A percentile compares a stretch with the other conserved stretches of the same genome.
Conservation (phyloP, 352 stramenopile genomes). For the Phytophthora foliorum region DNA sequence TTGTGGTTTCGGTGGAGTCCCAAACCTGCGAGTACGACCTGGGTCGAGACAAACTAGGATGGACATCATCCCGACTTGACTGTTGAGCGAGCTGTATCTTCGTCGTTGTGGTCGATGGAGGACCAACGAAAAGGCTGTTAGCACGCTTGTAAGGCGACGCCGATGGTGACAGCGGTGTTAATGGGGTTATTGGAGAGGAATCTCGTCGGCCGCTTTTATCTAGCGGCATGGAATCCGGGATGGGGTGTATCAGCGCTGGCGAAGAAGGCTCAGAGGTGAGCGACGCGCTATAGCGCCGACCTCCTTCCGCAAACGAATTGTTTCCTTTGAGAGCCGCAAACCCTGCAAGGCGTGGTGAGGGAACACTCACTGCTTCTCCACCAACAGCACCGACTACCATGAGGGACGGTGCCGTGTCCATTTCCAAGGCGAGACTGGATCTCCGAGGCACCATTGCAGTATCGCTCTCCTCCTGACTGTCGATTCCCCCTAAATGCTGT, state of each 20-base stretch:
- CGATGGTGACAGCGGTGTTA: slow-evolving; percentile 33
- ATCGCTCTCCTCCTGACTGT: slow-evolving; percentile 27
- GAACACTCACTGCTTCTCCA: slow-evolving; percentile 18
- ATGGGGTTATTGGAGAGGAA: slow-evolving; percentile 3
- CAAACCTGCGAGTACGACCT: slow-evolving; percentile 55
- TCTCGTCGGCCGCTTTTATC: slow-evolving; percentile 24
- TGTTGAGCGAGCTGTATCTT: slow-evolving; percentile 30
- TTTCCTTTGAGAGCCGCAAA: slow-evolving; percentile 23
- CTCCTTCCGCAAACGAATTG: slow-evolving; percentile 11
- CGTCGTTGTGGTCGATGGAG: slow-evolving; percentile 15
- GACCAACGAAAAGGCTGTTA: slow-evolving; percentile 43
- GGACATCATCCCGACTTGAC: slow-evolving; percentile 13
- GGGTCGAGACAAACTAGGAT: slow-evolving; percentile 32
- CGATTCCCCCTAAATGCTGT: slow-evolving; percentile 6
- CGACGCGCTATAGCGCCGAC: slow-evolving; percentile 2
- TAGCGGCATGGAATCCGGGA: slow-evolving; percentile 22
- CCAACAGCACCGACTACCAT: slow-evolving; percentile 26
- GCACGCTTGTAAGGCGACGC: slow-evolving; percentile 55
- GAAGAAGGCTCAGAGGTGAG: slow-evolving; percentile 21
- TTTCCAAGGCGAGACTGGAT: slow-evolving; percentile 28
- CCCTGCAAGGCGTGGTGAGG: slow-evolving; percentile 28
- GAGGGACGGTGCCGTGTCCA: slow-evolving; percentile 28
- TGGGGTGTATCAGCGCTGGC: slow-evolving; percentile 43
- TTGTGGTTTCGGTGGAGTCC: slow-evolving; percentile 40
- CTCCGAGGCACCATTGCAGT: slow-evolving; percentile 4